Conservation (phyloP, 2,329 filamentous ascomycete genomes). For the Paramyrothecium sp. region DNA sequence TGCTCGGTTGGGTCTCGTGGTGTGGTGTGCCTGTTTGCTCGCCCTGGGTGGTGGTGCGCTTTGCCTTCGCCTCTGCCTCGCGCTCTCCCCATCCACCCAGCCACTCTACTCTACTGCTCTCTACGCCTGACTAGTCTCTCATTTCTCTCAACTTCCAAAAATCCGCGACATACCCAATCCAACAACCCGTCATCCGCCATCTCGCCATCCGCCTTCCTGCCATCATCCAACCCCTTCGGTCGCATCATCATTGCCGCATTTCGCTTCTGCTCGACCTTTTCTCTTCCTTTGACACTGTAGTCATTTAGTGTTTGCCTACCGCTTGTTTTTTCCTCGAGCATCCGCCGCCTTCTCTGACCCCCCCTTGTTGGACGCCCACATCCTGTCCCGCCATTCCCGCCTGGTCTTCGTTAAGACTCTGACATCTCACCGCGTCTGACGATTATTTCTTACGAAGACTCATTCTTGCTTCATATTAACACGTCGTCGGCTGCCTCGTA, state of each 20-base stretch:
- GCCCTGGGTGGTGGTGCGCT: not conserved
- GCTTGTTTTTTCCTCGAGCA: not conserved
- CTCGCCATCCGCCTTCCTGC: not conserved
- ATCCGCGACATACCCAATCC: not conserved
- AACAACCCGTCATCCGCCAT: not conserved
- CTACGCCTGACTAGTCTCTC: not conserved
- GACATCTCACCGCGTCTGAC: too few species aligned
- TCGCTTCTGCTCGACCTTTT: not conserved
- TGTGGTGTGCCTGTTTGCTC: not conserved
- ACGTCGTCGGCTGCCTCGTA: not conserved
- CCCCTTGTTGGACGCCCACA: too few species aligned
- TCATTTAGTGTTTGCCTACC: not conserved
- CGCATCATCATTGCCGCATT: not conserved
- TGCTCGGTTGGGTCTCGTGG: not conserved
- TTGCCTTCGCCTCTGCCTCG: not conserved
- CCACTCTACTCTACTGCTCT: not conserved
- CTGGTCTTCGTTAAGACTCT: too few species aligned
- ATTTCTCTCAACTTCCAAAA: not conserved
- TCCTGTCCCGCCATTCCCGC: too few species aligned
- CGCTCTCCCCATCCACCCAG: not conserved
- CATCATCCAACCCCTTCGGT: not conserved
- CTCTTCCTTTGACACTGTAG: not conserved
- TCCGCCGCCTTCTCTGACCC: too few species aligned
- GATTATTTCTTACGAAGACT: too few species aligned
- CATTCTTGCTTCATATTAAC: too few species aligned